Percentiles rank a stretch among this genome's conserved stretches.
Conservation (phyloP, 345 rosid genomes). For the Brassica napus region Da-Ae NC_063452.1:45110001-45110500, state of each 20-base stretch:
- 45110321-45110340: slow-evolving; percentile 74
- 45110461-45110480: slow-evolving; percentile 94
- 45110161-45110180: background rate
- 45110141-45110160: background rate
- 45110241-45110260: slow-evolving; percentile 57
- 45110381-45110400: slow-evolving; percentile 60
- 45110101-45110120: slow-evolving; percentile 57
- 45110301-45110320: slow-evolving; percentile 86
- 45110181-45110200: slow-evolving; percentile 30
- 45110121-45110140: background rate
- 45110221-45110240: slow-evolving; percentile 62
- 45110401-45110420: slow-evolving; percentile 38
- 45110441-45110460: slow-evolving; percentile 59
- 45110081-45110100: slow-evolving; percentile 83
- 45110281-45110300: slow-evolving; percentile 77
- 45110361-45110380: slow-evolving; percentile 67
- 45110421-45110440: slow-evolving; percentile 31
- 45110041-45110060: slow-evolving; percentile 52
- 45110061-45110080: slow-evolving; percentile 71
- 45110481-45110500: slow-evolving; percentile 83
- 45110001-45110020: slow-evolving; percentile 71
- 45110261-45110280: slow-evolving; percentile 49
- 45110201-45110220: slow-evolving; percentile 63
- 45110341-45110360: slow-evolving; percentile 67
- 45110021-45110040: slow-evolving; percentile 80